Conservation (phyloP, 1,284 basidiomycete genomes). For the Xerocomus nothofagi region DNA sequence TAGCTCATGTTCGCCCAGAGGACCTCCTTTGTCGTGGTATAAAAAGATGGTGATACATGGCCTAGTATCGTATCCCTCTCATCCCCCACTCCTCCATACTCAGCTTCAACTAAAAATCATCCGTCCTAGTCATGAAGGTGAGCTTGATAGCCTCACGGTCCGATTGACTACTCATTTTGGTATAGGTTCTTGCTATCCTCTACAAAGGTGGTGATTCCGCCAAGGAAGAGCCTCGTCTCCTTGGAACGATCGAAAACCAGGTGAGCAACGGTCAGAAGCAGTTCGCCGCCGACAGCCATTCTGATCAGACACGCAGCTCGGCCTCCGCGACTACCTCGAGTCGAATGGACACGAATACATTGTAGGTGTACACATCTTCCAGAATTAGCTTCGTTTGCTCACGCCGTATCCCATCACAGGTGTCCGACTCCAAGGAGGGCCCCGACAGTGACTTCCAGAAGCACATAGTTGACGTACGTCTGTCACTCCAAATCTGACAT, state of each 20-base stretch:
- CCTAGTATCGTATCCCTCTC: not conserved
- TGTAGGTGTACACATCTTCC: constrained; percentile 39
- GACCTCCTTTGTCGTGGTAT: constrained; percentile 13
- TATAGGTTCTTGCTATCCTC: constrained; percentile 78
- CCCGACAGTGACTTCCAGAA: constrained; percentile 85
- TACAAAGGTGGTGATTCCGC: constrained; percentile 78
- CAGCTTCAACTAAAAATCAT: not conserved
- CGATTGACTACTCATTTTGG: not conserved
- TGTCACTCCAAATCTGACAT: not conserved
- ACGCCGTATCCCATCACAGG: constrained; percentile 41
- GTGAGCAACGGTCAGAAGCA: constrained; percentile 35
- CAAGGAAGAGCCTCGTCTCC: constrained; percentile 76
- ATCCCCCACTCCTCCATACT: not conserved
- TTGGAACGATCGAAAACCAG: constrained; percentile 90
- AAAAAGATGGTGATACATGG: constrained; percentile 17
- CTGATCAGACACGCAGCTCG: constrained; percentile 51
- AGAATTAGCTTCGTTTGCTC: not conserved
- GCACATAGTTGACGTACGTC: constrained; percentile 77
- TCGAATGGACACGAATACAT: constrained; percentile 78
- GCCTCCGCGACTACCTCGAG: constrained; percentile 70
- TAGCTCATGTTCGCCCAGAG: constrained; percentile 1
- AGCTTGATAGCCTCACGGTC: not conserved
- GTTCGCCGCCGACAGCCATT: not conserved
- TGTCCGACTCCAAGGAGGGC: constrained; percentile 88
- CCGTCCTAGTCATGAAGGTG: constrained; percentile 30